These are phyloP conservation scores for Amaranthus palmeri DNA, from an alignment of 148 eudicot species.

Conservation along the genomic window DNA sequence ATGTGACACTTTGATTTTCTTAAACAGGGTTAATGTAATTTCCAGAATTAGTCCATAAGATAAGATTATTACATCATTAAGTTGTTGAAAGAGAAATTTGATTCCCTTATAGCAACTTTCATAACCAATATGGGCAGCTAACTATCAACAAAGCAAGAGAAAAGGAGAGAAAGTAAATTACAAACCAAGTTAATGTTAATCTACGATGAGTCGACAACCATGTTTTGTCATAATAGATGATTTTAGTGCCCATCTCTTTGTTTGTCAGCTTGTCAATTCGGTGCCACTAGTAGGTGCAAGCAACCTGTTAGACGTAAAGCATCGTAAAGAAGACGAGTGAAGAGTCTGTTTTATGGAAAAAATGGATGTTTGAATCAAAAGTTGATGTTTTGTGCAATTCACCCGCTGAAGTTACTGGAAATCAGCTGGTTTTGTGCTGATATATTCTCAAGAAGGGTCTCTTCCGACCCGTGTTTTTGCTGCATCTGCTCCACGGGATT, in stretches of 20 bases:
- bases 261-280: slow-evolving; percentile 17
- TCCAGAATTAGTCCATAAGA: background rate
- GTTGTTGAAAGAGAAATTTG: background rate
- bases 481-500: slow-evolving; percentile 4
- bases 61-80: background rate
- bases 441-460: slow-evolving; percentile 2
- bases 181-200: slow-evolving; percentile 3
- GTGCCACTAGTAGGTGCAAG: slow-evolving; percentile 10
- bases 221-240: background rate
- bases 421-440: slow-evolving; percentile 8
- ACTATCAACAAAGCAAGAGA: background rate
- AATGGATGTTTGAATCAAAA: background rate
- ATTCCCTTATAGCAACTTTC: slow-evolving; percentile 1
- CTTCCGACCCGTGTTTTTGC: slow-evolving; percentile 18
- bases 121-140: background rate
- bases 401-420: slow-evolving; percentile 18
- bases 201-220: slow-evolving; percentile 14
- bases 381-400: background rate
- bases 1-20: background rate
- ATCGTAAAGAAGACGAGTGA: background rate
- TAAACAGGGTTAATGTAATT: background rate
- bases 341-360: no score
- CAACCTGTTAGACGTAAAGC: slow-evolving; percentile 16
- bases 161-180: background rate
- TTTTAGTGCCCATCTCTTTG: slow-evolving; percentile 18